Percentiles rank a stretch among this genome's conserved stretches.
Conservation (phyloP, 2,329 filamentous ascomycete species). For the Ascomycota sp. region DNA sequence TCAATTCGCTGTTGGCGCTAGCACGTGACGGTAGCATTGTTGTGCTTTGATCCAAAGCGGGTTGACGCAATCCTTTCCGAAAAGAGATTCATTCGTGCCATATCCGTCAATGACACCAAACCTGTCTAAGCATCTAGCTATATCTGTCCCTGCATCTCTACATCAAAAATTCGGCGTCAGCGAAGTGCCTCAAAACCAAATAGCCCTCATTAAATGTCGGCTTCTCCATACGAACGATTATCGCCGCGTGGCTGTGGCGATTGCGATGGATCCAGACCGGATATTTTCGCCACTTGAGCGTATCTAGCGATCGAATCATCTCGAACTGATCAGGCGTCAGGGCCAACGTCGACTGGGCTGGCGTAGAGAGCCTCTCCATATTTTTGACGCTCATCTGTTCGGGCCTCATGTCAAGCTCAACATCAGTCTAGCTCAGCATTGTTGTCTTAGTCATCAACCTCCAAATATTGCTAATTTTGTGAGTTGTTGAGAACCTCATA, state of each 20-base stretch:
- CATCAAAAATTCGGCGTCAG: conserved; percentile 46
- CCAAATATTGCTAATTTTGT: conserved; percentile 52
- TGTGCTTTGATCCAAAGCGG: too few relatives aligned
- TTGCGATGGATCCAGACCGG: conserved; percentile 58
- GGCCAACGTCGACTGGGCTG: conserved; percentile 49
- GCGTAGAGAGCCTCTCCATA: conserved; percentile 19
- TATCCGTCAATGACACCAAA: not conserved
- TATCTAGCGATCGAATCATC: conserved; percentile 62
- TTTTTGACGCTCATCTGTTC: conserved; percentile 21
- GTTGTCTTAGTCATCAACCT: conserved; percentile 27
- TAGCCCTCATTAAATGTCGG: conserved; percentile 54
- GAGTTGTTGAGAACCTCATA: conserved; percentile 53
- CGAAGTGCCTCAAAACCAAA: conserved; percentile 63
- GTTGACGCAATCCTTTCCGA: too few relatives aligned
- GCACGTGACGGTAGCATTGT: not conserved
- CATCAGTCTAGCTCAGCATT: conserved; percentile 11
- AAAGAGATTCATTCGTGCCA: not conserved
- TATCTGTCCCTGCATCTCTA: conserved; percentile 3
- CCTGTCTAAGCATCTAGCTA: not conserved
- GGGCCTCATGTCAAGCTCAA: conserved; percentile 11
- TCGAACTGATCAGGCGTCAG: conserved; percentile 62
- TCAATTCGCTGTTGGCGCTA: too few relatives aligned
- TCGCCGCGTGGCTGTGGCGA: conserved; percentile 72
- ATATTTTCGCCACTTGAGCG: conserved; percentile 42
- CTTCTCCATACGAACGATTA: conserved; percentile 58